Conservation (phyloP, 2,329 filamentous ascomycete genomes). For the Podosphaera fusca region DNA sequence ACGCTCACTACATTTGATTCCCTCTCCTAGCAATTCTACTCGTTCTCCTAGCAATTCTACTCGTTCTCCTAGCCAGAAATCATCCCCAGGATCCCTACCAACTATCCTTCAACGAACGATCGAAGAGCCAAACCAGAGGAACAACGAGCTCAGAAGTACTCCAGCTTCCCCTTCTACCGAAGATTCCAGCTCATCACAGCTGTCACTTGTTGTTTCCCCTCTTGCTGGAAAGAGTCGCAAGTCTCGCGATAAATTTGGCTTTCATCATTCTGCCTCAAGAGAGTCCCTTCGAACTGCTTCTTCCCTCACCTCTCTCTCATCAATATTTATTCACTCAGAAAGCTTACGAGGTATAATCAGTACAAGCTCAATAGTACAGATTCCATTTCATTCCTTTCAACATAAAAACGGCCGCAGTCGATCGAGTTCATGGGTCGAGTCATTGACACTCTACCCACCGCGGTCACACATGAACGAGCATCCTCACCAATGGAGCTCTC, state of each 20-base stretch:
- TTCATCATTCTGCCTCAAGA: slow-evolving; percentile 26
- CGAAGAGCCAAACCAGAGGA: slow-evolving; percentile 8
- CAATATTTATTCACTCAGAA: slow-evolving; percentile 20
- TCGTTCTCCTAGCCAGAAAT: slow-evolving; percentile 26
- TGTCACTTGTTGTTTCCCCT: slow-evolving; percentile 30
- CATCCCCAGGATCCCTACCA: slow-evolving; percentile 21
- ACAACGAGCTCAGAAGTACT: slow-evolving; percentile 3
- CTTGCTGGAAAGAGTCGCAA: slow-evolving; percentile 2
- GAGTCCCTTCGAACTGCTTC: slow-evolving; percentile 27
- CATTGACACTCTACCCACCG: slow-evolving; percentile 12
- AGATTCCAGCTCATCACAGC: slow-evolving; percentile 9
- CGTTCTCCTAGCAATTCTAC: slow-evolving; percentile 27
- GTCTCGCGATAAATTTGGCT: slow-evolving; percentile 22
- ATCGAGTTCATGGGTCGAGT: slow-evolving; percentile 17
- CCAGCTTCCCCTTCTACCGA: neutral
- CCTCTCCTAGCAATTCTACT: slow-evolving; percentile 19
- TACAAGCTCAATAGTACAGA: slow-evolving; percentile 12
- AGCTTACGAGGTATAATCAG: slow-evolving; percentile 11
- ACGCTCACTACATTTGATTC: slow-evolving; percentile 5
- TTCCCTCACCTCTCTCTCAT: slow-evolving; percentile 33
- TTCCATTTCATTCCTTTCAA: slow-evolving; percentile 7
- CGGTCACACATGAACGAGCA: slow-evolving; percentile 23
- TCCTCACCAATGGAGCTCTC: slow-evolving; percentile 38
- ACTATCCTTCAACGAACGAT: slow-evolving; percentile 15
- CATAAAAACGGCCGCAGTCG: slow-evolving; percentile 4